A percentile compares a stretch with the other conserved stretches of the same genome.
These are phyloP conservation scores for Acer campestre DNA, from an alignment of 345 rosid genomes.

Conservation along the genomic window DNA sequence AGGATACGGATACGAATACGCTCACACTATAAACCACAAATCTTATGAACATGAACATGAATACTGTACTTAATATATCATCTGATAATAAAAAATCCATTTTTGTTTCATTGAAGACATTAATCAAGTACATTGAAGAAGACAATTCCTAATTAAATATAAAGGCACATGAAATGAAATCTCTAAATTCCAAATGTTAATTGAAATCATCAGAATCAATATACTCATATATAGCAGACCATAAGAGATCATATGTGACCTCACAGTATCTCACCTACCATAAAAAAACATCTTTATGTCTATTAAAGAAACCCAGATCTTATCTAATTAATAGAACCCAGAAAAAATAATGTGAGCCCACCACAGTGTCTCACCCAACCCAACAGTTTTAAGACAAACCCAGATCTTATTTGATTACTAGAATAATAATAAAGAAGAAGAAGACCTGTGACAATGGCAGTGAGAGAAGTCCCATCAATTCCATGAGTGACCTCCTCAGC, in stretches of 20 bases:
- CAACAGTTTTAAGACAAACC: too few species aligned
- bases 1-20: background rate
- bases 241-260: background rate
- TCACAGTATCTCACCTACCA: background rate
- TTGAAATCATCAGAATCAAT: background rate
- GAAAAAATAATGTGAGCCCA: too few species aligned
- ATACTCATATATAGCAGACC: background rate
- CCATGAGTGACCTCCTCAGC: constrained; percentile 87
- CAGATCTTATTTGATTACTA: background rate
- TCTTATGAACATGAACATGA: background rate
- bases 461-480: constrained; percentile 64
- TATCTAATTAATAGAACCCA: too few species aligned
- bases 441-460: constrained; percentile 73
- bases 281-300: background rate
- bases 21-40: background rate
- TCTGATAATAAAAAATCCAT: too few species aligned
- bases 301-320: too few species aligned
- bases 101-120: background rate
- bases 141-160: too few species aligned
- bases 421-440: background rate
- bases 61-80: background rate
- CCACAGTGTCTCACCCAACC: too few species aligned
- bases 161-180: background rate
- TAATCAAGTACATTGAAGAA: background rate
- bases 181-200: background rate